Evolutionary conservation across 1,284 basidiomycete genomes (phyloP).

Genomic region (Naganishia sp.): DNA sequence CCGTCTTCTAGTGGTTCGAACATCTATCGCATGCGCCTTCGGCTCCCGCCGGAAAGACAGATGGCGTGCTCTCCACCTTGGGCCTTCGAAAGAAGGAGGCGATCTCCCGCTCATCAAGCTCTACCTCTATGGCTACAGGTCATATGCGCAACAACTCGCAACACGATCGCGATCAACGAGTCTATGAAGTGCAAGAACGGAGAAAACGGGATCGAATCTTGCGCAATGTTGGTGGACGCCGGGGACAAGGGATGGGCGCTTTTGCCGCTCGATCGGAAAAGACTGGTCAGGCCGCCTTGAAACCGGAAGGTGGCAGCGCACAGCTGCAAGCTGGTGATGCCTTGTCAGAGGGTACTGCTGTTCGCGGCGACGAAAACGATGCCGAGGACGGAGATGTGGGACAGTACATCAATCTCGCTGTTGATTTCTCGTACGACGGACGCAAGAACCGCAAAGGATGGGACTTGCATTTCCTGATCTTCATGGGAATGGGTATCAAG

Average conservation of each 20-base stretch:
- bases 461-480: slow-evolving; percentile 49
- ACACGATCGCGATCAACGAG: slow-evolving; percentile 12
- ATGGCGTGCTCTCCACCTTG: neutral
- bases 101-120: neutral
- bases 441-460: slow-evolving; percentile 42
- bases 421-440: slow-evolving; percentile 48
- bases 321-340: slow-evolving; percentile 29
- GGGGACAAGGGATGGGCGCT: slow-evolving; percentile 28
- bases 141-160: neutral
- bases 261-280: slow-evolving; percentile 19
- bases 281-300: slow-evolving; percentile 10
- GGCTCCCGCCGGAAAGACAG: slow-evolving; percentile 12
- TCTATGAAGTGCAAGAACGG: slow-evolving; percentile 30
- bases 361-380: slow-evolving; percentile 32
- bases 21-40: slow-evolving; percentile 38
- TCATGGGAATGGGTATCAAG: slow-evolving; percentile 52
- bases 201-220: slow-evolving; percentile 41
- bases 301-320: slow-evolving; percentile 29
- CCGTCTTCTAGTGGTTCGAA: slow-evolving; percentile 46
- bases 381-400: slow-evolving; percentile 45
- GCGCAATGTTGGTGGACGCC: slow-evolving; percentile 35
- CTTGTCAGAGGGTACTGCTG: slow-evolving; percentile 16
- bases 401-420: slow-evolving; percentile 52
- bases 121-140: neutral
- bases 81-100: neutral